phyloP scores from a whole-genome alignment of 345 rosid genomes.

The Ceriops zippeliana region DNA sequence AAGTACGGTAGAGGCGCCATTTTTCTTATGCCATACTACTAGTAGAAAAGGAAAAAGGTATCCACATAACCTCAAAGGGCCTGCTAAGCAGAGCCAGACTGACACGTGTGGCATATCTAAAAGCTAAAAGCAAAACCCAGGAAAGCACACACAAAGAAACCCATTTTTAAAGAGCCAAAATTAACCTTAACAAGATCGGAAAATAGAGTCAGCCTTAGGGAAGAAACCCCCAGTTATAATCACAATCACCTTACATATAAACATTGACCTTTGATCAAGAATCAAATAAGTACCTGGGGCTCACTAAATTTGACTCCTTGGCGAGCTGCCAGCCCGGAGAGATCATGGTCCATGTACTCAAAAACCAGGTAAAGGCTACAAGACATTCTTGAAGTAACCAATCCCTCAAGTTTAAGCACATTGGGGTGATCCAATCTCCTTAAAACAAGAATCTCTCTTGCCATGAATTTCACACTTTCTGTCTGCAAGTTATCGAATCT shows the following conservation, averaged over 20 bases:
- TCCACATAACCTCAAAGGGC: slow-evolving; percentile 16
- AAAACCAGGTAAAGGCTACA: slow-evolving; percentile 83
- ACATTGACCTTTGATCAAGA: background rate
- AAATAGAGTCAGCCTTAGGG: slow-evolving; percentile 3
- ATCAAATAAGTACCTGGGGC: slow-evolving; percentile 58
- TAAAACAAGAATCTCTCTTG: slow-evolving; percentile 85
- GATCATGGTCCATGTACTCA: slow-evolving; percentile 96
- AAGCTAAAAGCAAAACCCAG: slow-evolving; percentile 21
- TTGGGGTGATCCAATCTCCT: slow-evolving; percentile 74
- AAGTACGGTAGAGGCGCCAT: no score
- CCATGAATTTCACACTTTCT: slow-evolving; percentile 95
- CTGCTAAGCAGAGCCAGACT: slow-evolving; percentile 19
- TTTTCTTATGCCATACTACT: no score
- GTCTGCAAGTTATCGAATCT: slow-evolving; percentile 88
- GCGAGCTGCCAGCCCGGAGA: slow-evolving; percentile 71
- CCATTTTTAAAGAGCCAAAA: slow-evolving; percentile 17
- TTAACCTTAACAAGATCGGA: slow-evolving; percentile 10
- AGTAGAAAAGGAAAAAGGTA: slow-evolving; percentile 16
- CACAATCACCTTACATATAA: background rate
- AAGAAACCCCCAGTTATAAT: slow-evolving; percentile 14
- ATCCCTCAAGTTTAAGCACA: slow-evolving; percentile 82
- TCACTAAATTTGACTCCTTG: slow-evolving; percentile 72
- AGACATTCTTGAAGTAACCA: slow-evolving; percentile 86
- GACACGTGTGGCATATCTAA: slow-evolving; percentile 20
- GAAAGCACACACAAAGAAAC: slow-evolving; percentile 14